Evolutionary conservation across 768 basidiomycete genomes (phyloP).

Genomic region (Glaciozyma antarctica): DNA sequence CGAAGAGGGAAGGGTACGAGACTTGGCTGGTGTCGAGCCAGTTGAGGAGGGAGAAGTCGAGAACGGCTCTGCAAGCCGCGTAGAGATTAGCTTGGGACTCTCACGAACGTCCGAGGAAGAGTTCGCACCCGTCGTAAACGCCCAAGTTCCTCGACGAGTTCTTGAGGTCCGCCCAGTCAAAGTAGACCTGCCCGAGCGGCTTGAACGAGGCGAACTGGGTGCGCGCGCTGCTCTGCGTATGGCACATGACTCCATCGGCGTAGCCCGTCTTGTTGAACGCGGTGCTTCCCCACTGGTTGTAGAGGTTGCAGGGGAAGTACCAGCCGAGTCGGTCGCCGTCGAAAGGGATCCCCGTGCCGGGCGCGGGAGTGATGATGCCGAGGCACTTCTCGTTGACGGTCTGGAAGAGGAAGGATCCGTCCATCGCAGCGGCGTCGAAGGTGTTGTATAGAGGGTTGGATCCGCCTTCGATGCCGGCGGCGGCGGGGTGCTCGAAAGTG

Average conservation of each 20-base stretch:
- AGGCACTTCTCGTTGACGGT: conserved; percentile 75
- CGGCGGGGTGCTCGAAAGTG: conserved; percentile 70
- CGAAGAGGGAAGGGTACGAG: conserved; percentile 71
- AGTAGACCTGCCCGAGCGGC: conserved; percentile 77
- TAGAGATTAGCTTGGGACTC: conserved; percentile 14
- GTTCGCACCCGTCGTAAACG: conserved; percentile 79
- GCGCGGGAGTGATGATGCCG: conserved; percentile 61
- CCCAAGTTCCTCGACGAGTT: conserved; percentile 66
- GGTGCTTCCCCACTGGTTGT: conserved; percentile 57
- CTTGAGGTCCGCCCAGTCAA: conserved; percentile 77
- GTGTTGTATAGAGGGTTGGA: conserved; percentile 75
- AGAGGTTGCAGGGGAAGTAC: conserved; percentile 97
- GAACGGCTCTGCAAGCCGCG: conserved; percentile 54
- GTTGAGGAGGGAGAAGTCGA: conserved; percentile 74
- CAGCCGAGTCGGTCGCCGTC: conserved; percentile 62
- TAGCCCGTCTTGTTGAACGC: conserved; percentile 63
- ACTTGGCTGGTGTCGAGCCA: conserved; percentile 77
- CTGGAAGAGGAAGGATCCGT: conserved; percentile 92
- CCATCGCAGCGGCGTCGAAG: conserved; percentile 74
- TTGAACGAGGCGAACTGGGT: conserved; percentile 44
- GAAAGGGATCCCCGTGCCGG: conserved; percentile 57
- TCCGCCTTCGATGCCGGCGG: conserved; percentile 62
- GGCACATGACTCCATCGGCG: conserved; percentile 59
- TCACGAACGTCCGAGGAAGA: conserved; percentile 3
- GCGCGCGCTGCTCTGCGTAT: conserved; percentile 52